Evolutionary conservation across 305 asterid genomes (phyloP).

Genomic region (Fraxinus dipetala): DNA sequence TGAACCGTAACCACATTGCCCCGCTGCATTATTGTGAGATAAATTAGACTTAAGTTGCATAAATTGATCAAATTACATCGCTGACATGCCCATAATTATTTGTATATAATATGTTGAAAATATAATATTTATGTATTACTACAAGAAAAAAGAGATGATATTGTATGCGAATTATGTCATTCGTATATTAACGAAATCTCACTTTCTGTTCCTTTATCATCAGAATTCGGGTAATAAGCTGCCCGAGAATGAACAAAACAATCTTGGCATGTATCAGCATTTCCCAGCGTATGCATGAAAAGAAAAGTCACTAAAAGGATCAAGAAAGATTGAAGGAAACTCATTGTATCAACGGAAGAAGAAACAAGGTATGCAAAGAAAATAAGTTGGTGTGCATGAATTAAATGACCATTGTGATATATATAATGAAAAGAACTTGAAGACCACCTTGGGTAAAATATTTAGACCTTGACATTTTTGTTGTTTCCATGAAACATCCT

Average conservation of each 20-base stretch:
- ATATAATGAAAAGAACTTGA: constrained; percentile 34
- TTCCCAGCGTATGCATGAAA: constrained; percentile 31
- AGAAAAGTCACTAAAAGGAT: constrained; percentile 33
- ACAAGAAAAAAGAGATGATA: not conserved
- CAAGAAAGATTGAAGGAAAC: constrained; percentile 21
- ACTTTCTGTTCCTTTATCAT: constrained; percentile 77
- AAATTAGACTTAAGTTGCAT: not conserved
- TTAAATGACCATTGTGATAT: constrained; percentile 24
- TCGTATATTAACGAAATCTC: constrained; percentile 22
- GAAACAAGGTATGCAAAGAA: constrained; percentile 18
- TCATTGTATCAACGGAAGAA: constrained; percentile 32
- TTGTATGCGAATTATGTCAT: constrained; percentile 9
- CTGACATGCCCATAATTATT: not conserved
- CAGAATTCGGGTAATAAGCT: constrained; percentile 66
- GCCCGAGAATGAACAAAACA: constrained; percentile 72
- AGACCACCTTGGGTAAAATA: constrained; percentile 13
- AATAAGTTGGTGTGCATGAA: constrained; percentile 31
- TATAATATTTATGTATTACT: not conserved
- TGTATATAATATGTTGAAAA: not conserved
- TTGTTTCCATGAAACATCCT: constrained; percentile 28
- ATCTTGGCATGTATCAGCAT: constrained; percentile 51
- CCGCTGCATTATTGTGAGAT: constrained; percentile 53
- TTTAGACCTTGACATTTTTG: constrained; percentile 29
- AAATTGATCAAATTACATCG: not conserved
- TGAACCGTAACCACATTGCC: constrained; percentile 66